Evolutionary conservation across 2,329 filamentous ascomycete genomes (phyloP).

Genomic region (Trichophyton simii): DNA sequence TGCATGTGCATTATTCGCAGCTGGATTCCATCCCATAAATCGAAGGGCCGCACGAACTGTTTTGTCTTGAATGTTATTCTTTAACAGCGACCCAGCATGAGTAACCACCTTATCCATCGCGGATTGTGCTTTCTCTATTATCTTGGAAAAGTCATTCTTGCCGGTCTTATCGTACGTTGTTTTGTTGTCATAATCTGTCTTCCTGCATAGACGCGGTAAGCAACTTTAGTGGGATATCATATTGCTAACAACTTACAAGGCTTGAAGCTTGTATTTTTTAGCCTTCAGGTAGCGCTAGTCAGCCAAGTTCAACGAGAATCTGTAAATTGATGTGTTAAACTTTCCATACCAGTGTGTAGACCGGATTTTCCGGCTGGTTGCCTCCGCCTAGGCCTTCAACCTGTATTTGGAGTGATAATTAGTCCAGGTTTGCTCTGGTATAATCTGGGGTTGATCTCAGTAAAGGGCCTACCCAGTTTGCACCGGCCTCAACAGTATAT

Average conservation of each 20-base stretch:
- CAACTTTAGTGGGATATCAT: not conserved
- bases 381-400: slow-evolving; percentile 1
- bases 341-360: slow-evolving; percentile 42
- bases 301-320: not conserved
- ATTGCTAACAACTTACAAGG: not conserved
- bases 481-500: slow-evolving; percentile 51
- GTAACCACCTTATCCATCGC: slow-evolving; percentile 36
- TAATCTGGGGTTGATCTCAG: not conserved
- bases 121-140: slow-evolving; percentile 41
- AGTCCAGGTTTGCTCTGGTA: not conserved
- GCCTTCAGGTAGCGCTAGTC: slow-evolving; percentile 21
- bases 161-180: slow-evolving; percentile 50
- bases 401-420: not conserved
- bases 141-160: slow-evolving; percentile 36
- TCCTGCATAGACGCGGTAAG: slow-evolving; percentile 37
- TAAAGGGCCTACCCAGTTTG: slow-evolving; percentile 45
- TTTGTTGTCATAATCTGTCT: slow-evolving; percentile 48
- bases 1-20: slow-evolving; percentile 39
- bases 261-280: slow-evolving; percentile 41
- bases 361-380: slow-evolving; percentile 40
- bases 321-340: not conserved
- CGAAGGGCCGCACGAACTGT: slow-evolving; percentile 47
- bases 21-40: slow-evolving; percentile 51
- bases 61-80: slow-evolving; percentile 48
- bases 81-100: slow-evolving; percentile 46